Conservation (phyloP, 345 rosid genomes). For the Melaleuca quinquenervia region DNA sequence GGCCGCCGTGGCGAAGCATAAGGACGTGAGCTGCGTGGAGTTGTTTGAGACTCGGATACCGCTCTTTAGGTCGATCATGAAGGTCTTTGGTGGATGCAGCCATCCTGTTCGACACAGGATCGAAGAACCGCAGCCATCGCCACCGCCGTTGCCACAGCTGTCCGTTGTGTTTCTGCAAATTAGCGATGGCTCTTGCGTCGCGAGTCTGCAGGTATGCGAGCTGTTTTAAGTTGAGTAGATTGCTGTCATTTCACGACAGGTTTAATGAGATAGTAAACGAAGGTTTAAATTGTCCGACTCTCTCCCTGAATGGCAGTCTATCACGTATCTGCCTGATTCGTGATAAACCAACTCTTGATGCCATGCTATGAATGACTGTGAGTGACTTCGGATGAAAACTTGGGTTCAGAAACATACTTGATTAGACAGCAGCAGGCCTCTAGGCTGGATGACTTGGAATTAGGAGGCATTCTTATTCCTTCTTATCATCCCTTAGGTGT, state of each 20-base stretch:
- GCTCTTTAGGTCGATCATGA: slow-evolving; percentile 41
- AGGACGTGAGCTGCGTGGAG: slow-evolving; percentile 46
- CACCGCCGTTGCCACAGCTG: not conserved
- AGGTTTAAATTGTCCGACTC: not conserved
- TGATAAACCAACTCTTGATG: not conserved
- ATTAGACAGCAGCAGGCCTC: not conserved
- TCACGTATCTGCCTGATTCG: not conserved
- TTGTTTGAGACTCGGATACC: slow-evolving; percentile 58
- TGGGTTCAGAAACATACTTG: not conserved
- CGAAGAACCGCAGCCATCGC: slow-evolving; percentile 22
- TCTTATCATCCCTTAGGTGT: not conserved
- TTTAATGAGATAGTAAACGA: not conserved
- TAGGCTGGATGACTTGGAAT: not conserved
- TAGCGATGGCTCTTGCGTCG: slow-evolving; percentile 71
- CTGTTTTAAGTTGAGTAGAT: not conserved
- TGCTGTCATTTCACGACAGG: not conserved
- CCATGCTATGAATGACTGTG: not conserved
- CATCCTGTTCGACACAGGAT: slow-evolving; percentile 29
- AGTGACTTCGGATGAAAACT: not conserved
- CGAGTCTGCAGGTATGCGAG: slow-evolving; percentile 43
- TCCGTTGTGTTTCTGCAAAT: slow-evolving; percentile 29
- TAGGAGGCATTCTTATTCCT: not conserved
- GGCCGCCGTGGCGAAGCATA: slow-evolving; percentile 2
- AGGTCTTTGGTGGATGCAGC: slow-evolving; percentile 39
- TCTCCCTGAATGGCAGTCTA: not conserved